A percentile compares a stretch with the other conserved stretches of the same genome.
These are phyloP conservation scores for Nannochloris sp. DNA, from an alignment of 139 green algal species.

Conservation along the genomic window DNA sequence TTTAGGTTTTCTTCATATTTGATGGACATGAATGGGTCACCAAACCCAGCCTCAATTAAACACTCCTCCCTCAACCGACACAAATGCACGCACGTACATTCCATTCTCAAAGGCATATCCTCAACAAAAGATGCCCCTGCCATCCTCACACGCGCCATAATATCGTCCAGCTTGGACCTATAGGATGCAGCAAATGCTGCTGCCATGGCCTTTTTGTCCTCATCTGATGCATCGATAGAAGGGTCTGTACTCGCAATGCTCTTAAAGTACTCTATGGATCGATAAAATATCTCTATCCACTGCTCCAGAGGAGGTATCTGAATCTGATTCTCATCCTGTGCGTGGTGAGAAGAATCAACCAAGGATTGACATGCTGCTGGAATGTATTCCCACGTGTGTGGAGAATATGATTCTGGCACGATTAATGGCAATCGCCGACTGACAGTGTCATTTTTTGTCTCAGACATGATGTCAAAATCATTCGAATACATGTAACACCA, in stretches of 20 bases:
- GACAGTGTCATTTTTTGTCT: no score
- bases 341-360: no score
- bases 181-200: conserved; percentile 15
- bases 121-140: conserved; percentile 9
- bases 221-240: not conserved
- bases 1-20: conserved; percentile 63
- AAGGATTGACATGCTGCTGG: no score
- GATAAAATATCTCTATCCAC: conserved; percentile 62
- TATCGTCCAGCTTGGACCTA: not conserved
- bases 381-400: no score
- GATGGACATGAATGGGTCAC: conserved; percentile 59
- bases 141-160: not conserved
- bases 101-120: not conserved
- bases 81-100: not conserved
- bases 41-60: conserved; percentile 44
- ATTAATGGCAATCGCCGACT: no score
- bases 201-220: not conserved
- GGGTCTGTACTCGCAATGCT: conserved; percentile 18
- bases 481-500: no score
- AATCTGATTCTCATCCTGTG: not conserved
- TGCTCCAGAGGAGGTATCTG: conserved; percentile 23
- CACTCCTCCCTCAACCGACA: conserved; percentile 32
- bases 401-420: no score
- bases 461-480: no score
- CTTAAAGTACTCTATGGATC: conserved; percentile 42